Evolutionary conservation across 2,329 filamentous ascomycete genomes (phyloP).

Genomic region (Ceratocystiopsis brevicomis): DNA sequence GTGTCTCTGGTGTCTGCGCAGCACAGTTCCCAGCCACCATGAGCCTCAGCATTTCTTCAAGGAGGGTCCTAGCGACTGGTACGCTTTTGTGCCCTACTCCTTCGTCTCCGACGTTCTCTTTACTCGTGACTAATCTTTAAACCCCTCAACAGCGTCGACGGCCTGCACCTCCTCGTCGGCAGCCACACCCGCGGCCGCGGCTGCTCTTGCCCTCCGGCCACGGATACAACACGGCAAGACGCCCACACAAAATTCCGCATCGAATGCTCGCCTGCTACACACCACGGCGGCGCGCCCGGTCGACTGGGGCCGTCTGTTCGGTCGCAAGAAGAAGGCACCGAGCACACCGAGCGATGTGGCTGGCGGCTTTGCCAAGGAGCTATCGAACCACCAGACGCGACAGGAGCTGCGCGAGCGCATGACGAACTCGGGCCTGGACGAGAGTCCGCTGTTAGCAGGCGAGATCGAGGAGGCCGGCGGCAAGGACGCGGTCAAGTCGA

Average conservation of each 20-base stretch:
- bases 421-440: slow-evolving; percentile 22
- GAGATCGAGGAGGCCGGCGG: slow-evolving; percentile 24
- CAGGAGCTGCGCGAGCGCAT: slow-evolving; percentile 25
- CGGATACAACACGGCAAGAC: not conserved
- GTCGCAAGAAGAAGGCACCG: slow-evolving; percentile 12
- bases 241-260: not conserved
- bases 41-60: slow-evolving; percentile 45
- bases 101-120: not conserved
- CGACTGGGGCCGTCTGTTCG: slow-evolving; percentile 8
- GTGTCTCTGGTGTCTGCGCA: slow-evolving; percentile 1
- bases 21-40: slow-evolving; percentile 21
- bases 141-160: not conserved
- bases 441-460: slow-evolving; percentile 46
- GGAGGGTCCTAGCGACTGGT: slow-evolving; percentile 44
- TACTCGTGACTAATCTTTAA: not conserved
- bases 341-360: not conserved
- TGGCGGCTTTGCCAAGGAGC: slow-evolving; percentile 10
- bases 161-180: slow-evolving; percentile 1
- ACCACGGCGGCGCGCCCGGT: slow-evolving; percentile 5
- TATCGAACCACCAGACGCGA: slow-evolving; percentile 15
- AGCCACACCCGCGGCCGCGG: not conserved
- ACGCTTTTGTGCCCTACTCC: slow-evolving; percentile 13
- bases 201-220: not conserved
- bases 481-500: slow-evolving; percentile 14
- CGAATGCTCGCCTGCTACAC: slow-evolving; percentile 3